phyloP scores from a whole-genome alignment of 2,329 filamentous ascomycete species.

The Hypoxylon rubiginosum region DNA sequence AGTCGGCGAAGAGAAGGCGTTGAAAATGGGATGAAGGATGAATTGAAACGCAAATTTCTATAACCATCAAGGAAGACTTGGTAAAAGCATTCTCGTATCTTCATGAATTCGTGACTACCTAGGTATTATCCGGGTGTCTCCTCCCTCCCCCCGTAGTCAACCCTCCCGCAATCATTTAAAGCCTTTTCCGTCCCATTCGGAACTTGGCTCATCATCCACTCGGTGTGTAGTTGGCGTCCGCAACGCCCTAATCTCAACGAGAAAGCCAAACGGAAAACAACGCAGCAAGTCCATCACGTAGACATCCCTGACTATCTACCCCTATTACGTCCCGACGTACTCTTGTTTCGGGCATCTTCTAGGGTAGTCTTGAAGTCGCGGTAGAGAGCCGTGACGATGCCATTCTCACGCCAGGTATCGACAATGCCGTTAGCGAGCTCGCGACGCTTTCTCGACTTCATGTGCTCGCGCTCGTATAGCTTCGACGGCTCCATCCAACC shows the following conservation, averaged over 20 bases:
- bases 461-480: slow-evolving; percentile 71
- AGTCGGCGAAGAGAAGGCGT: neutral
- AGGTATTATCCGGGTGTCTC: neutral
- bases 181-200: neutral
- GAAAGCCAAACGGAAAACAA: neutral
- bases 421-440: slow-evolving; percentile 74
- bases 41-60: slow-evolving; percentile 5
- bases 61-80: slow-evolving; percentile 2
- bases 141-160: neutral
- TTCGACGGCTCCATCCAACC: slow-evolving; percentile 70
- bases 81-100: slow-evolving; percentile 3
- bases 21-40: slow-evolving; percentile 5
- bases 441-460: slow-evolving; percentile 70
- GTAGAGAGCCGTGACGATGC: slow-evolving; percentile 73
- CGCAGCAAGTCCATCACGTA: neutral
- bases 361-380: slow-evolving; percentile 74
- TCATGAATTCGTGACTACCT: slow-evolving; percentile 20
- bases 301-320: slow-evolving; percentile 10
- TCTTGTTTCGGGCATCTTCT: slow-evolving; percentile 66
- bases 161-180: neutral
- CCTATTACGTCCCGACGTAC: slow-evolving; percentile 47
- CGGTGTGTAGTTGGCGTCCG: neutral
- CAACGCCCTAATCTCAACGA: neutral
- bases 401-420: slow-evolving; percentile 71
- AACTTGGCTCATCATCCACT: neutral